These are phyloP conservation scores for Colletotrichum kahawae DNA, from an alignment of 2,329 filamentous ascomycete genomes.

Conservation along the genomic window DNA sequence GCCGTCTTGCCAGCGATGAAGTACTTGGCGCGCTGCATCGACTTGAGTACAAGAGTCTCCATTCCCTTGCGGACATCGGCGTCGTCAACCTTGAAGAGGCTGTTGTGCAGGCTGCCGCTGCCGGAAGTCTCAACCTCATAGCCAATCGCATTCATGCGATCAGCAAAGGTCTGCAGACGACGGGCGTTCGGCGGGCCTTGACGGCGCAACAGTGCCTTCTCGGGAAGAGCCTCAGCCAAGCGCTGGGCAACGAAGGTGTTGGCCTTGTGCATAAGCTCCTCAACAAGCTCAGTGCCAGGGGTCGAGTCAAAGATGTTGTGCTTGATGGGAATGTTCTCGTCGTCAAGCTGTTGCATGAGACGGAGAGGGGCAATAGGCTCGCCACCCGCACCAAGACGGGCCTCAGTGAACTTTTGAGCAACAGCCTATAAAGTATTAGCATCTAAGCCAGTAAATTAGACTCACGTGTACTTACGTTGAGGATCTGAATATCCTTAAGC, in stretches of 20 bases:
- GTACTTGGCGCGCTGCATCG: slow-evolving; percentile 97
- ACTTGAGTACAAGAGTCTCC: slow-evolving; percentile 94
- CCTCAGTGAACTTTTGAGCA: slow-evolving; percentile 88
- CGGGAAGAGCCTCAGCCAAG: slow-evolving; percentile 77
- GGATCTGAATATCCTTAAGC: slow-evolving; percentile 78
- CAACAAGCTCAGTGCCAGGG: slow-evolving; percentile 87
- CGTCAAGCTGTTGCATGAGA: slow-evolving; percentile 90
- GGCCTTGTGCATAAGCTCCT: slow-evolving; percentile 93
- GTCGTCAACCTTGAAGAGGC: slow-evolving; percentile 92
- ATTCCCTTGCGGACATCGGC: slow-evolving; percentile 92
- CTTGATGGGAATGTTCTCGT: slow-evolving; percentile 97
- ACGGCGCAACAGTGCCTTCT: slow-evolving; percentile 90
- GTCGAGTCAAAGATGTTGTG: slow-evolving; percentile 95
- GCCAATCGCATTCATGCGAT: slow-evolving; percentile 90
- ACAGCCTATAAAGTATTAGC: slow-evolving; percentile 60
- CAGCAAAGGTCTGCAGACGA: slow-evolving; percentile 86
- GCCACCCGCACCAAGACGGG: slow-evolving; percentile 79
- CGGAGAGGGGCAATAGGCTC: slow-evolving; percentile 85
- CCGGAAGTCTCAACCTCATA: slow-evolving; percentile 89
- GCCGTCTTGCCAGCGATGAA: slow-evolving; percentile 81
- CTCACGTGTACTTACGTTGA: slow-evolving; percentile 62
- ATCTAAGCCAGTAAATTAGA: not conserved
- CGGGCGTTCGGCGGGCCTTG: slow-evolving; percentile 86
- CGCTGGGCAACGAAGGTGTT: slow-evolving; percentile 90
- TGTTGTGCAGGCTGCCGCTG: slow-evolving; percentile 91